A percentile compares a stretch with the other conserved stretches of the same genome.
These are phyloP conservation scores for Proliferodiscus dingleyae DNA, from an alignment of 2,329 filamentous ascomycete genomes.

Conservation along the genomic window DNA sequence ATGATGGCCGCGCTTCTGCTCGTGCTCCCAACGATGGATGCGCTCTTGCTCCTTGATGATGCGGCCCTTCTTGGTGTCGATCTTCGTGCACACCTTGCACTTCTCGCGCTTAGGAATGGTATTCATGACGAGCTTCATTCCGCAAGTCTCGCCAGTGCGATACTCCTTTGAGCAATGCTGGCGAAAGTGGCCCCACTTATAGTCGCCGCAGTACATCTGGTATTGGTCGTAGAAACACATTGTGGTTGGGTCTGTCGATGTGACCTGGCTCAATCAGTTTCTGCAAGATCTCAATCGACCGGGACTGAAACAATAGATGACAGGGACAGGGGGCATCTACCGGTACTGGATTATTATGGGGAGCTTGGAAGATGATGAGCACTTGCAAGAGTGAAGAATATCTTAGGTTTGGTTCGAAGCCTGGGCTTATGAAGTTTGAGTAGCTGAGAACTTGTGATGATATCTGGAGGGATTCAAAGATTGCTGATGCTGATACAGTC, in stretches of 20 bases:
- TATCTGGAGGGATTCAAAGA: constrained; percentile 17
- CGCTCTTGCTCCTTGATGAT: constrained; percentile 69
- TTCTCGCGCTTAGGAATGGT: constrained; percentile 55
- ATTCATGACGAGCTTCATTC: constrained; percentile 81
- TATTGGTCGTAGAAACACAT: constrained; percentile 98
- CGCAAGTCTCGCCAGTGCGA: constrained; percentile 93
- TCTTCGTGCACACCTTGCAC: constrained; percentile 85
- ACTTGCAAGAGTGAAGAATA: background rate
- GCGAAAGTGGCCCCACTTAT: constrained; percentile 91
- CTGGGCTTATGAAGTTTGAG: constrained; percentile 15
- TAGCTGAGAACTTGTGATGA: constrained; percentile 10
- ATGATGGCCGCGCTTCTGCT: constrained; percentile 37
- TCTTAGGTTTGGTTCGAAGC: constrained; percentile 4
- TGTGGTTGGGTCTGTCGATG: constrained; percentile 31
- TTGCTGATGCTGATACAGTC: constrained; percentile 24
- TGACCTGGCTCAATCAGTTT: constrained; percentile 16
- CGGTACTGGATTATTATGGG: constrained; percentile 11
- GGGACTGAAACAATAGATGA: constrained; percentile 16
- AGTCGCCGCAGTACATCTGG: constrained; percentile 80
- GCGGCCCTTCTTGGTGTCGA: constrained; percentile 76
- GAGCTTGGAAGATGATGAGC: background rate
- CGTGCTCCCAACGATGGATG: constrained; percentile 70
- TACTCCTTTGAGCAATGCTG: constrained; percentile 93
- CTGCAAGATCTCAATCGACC: constrained; percentile 7
- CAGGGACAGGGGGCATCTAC: constrained; percentile 18